Conservation (phyloP, 495 filamentous ascomycete genomes). For the Parmelia sp. region DNA sequence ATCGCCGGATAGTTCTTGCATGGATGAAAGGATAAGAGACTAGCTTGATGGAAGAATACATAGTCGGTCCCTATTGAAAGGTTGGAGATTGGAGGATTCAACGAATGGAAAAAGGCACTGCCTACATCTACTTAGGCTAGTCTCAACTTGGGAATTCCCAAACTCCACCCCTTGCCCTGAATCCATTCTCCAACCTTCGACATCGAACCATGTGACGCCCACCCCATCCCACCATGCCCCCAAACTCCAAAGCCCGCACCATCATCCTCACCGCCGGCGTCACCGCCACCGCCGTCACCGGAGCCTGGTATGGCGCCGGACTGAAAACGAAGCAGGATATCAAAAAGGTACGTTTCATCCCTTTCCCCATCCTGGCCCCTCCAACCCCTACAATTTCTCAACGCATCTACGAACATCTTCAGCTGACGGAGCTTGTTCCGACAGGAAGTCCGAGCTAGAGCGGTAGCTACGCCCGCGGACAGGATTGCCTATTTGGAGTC, state of each 20-base stretch:
- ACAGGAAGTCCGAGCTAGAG: slow-evolving; percentile 37
- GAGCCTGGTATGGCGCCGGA: slow-evolving; percentile 50
- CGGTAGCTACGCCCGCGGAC: slow-evolving; percentile 48
- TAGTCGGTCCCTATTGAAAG: not conserved
- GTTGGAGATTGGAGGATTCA: not conserved
- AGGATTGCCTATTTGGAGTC: slow-evolving; percentile 46
- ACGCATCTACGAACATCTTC: not conserved
- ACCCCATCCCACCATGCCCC: too few relatives aligned
- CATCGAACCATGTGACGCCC: not conserved
- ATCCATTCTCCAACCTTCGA: not conserved
- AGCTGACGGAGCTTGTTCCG: not conserved
- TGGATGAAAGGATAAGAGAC: not conserved
- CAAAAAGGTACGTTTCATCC: slow-evolving; percentile 32
- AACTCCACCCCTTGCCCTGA: not conserved
- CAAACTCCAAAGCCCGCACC: slow-evolving; percentile 22
- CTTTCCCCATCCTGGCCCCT: not conserved
- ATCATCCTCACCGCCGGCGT: slow-evolving; percentile 45
- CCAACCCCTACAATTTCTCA: not conserved
- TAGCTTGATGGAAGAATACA: not conserved
- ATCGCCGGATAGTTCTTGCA: not conserved
- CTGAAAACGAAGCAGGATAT: slow-evolving; percentile 45
- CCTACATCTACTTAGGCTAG: not conserved
- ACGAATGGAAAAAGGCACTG: not conserved
- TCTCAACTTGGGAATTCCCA: not conserved
- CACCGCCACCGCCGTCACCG: slow-evolving; percentile 44